phyloP scores from a whole-genome alignment of 148 eudicot species.

The Persicaria tinctoria region DNA sequence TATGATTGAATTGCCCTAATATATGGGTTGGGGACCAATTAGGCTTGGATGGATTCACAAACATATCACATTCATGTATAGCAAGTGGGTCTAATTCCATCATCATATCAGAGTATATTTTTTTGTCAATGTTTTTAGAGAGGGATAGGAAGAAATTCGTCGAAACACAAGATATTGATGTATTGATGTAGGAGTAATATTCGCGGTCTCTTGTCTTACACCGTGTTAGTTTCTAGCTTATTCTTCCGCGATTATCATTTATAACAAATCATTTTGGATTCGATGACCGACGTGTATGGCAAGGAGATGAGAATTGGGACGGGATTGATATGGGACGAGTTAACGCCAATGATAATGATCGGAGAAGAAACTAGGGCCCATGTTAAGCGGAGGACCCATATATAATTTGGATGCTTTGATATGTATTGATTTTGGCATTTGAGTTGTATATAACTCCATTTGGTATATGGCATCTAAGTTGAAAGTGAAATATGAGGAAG shows the following conservation, averaged over 20 bases:
- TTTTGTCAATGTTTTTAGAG: neutral
- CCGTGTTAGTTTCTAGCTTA: neutral
- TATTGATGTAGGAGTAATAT: neutral
- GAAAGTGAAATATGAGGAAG: neutral
- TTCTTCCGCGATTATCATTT: neutral
- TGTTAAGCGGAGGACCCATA: neutral
- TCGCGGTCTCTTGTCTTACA: neutral
- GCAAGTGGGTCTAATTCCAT: neutral
- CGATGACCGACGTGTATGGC: neutral
- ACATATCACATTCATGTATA: conserved; percentile 2
- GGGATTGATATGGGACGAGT: too few species aligned
- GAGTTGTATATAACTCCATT: neutral
- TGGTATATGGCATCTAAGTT: neutral
- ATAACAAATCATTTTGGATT: neutral
- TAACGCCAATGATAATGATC: too few species aligned
- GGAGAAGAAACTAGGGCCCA: too few species aligned
- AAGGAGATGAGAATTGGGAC: too few species aligned
- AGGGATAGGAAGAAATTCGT: neutral
- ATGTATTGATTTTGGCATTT: neutral
- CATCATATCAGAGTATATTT: neutral
- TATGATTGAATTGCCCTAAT: conserved; percentile 6
- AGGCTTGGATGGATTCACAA: neutral
- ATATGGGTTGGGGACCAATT: conserved; percentile 8
- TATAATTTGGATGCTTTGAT: neutral
- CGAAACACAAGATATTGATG: neutral